Base-by-base conservation (phyloP, 768 basidiomycete genomes). In the Chalciporus pseudorubinellus region DNA sequence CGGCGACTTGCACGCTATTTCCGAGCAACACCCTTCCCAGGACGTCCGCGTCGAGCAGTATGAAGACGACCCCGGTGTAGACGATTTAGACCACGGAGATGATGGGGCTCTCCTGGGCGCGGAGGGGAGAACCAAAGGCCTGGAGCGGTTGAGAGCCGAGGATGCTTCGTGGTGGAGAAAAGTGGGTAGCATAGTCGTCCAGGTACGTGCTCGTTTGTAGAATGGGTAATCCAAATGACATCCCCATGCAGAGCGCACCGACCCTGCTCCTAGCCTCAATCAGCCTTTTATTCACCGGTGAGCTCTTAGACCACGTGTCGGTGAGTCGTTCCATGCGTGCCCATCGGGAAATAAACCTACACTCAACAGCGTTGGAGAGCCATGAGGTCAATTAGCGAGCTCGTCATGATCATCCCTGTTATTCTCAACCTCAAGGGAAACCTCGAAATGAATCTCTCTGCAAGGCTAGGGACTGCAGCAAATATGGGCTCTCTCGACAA, bases 381-480 rank as follows among this genome's bases (percentile, higher is more conserved):
- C 28, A 94, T 99, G 82, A 77, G 77, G 43, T 80, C 88, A 38
- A 84, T 98, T 43, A 88, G 98, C 74, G 94, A 98, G 66, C 84
- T 98, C 49, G 93, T 98, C 59, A 92, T 98, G 77, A 91, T 98
- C 47, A 85, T 98, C 4, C 95, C 95, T 11, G 93, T 95, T 54
- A 75, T 98, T 18, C 80, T 92, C 57, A 98, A 98, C 60, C 81
- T 99, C 50, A 98, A 97, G 62, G 97, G 95, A n/a, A 92, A 99
- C 63, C 80, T 98, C 33, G 97, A 98, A 70, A 98, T 98, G 95
- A 98, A 97, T 58, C 84, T 99, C 7, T 95, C 94, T 4, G 93
- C 97, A 1, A 82, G 95, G 13, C 78, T 99, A n/a, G 88, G 90
- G 1, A 99, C 97, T 0, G 88, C 94, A 1, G 89, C 95, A 6